phyloP scores from a whole-genome alignment of 768 basidiomycete genomes.

The Trametes villosa region DNA sequence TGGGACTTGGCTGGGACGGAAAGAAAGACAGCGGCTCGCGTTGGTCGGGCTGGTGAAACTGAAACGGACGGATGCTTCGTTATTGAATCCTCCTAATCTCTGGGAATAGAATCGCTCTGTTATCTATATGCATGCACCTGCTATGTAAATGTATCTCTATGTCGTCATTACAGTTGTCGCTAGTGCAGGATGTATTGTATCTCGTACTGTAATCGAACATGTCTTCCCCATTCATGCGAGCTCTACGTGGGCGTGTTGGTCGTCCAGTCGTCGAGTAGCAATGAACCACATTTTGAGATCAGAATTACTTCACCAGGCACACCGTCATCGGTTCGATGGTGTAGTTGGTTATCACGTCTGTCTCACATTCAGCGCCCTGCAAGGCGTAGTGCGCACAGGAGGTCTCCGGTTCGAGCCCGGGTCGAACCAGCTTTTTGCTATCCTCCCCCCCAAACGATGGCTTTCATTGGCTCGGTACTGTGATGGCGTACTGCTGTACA shows the following conservation, averaged over 20 bases:
- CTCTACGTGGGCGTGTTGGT: too few species aligned
- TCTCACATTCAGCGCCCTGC: background rate
- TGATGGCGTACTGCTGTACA: too few species aligned
- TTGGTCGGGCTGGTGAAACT: background rate
- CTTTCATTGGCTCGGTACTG: too few species aligned
- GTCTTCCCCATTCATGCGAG: too few species aligned
- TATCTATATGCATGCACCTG: conserved; percentile 19
- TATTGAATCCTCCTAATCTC: background rate
- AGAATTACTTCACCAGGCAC: too few species aligned
- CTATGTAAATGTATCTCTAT: conserved; percentile 27
- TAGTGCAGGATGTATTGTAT: conserved; percentile 20
- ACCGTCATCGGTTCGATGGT: conserved; percentile 9
- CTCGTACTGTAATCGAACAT: background rate
- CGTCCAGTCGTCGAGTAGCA: too few species aligned
- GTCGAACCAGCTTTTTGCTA: conserved; percentile 11
- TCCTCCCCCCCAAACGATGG: too few species aligned
- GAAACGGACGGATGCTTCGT: background rate
- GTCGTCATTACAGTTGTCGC: conserved; percentile 14
- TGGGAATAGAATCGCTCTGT: conserved; percentile 9
- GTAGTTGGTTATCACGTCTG: conserved; percentile 22
- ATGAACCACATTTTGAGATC: too few species aligned
- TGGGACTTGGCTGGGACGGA: too few species aligned
- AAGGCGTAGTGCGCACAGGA: conserved; percentile 1
- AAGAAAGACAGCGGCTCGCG: background rate
- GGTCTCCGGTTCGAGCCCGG: conserved; percentile 20